phyloP scores from a whole-genome alignment of 768 basidiomycete species.

The Lanmaoa rubissima region DNA sequence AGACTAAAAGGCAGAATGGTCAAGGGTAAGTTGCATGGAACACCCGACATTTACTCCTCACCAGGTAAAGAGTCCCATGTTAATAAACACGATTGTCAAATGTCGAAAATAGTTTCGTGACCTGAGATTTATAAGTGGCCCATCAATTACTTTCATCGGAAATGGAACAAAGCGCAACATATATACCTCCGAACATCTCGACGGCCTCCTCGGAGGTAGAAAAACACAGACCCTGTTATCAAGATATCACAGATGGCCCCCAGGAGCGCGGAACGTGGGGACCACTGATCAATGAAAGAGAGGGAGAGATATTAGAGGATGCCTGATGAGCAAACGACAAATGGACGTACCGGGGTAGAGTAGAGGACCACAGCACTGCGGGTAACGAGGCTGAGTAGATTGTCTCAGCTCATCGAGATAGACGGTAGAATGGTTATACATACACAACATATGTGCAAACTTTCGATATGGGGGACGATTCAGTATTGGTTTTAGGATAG shows the following conservation, averaged over 20 bases:
- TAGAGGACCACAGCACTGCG: not conserved
- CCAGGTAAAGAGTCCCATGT: constrained; percentile 15
- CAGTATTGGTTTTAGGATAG: not conserved
- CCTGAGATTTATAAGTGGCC: not conserved
- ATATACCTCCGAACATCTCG: constrained; percentile 8
- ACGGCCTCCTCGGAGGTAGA: constrained; percentile 18
- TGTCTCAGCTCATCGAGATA: not conserved
- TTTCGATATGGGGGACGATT: not conserved
- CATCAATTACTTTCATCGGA: no score
- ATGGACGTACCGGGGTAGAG: not conserved
- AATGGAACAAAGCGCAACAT: no score
- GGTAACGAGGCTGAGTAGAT: not conserved
- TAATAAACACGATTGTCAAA: constrained; percentile 10
- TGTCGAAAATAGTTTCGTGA: constrained; percentile 6
- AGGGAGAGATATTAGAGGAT: not conserved
- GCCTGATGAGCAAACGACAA: no score
- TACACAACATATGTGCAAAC: not conserved
- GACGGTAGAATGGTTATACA: not conserved
- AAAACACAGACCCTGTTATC: constrained; percentile 19
- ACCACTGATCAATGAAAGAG: constrained; percentile 4
- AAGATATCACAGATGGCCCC: constrained; percentile 9
- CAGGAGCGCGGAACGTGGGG: constrained; percentile 28
- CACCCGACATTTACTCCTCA: not conserved
- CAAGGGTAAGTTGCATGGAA: not conserved
- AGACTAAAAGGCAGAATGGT: not conserved